phyloP scores from a whole-genome alignment of 208 protist genomes.

The Trypanosomatidae sp. region DNA sequence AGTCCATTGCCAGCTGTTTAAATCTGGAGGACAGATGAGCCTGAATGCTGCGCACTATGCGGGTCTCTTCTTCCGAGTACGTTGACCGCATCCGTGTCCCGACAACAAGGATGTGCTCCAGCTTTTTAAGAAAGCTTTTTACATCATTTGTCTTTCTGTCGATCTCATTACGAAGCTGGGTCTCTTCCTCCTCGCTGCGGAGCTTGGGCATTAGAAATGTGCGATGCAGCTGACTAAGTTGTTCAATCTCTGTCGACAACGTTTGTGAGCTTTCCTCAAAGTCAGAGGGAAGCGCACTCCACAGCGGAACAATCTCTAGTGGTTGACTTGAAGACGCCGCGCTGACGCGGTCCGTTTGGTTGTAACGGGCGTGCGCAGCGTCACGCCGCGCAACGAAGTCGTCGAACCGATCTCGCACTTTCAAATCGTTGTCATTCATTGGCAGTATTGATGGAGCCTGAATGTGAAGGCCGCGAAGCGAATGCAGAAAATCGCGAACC shows the following conservation, averaged over 20 bases:
- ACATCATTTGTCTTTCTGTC: constrained; percentile 44
- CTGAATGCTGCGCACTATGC: constrained; percentile 45
- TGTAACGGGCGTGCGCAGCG: constrained; percentile 7
- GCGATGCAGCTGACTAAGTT: constrained; percentile 42
- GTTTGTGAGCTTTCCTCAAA: constrained; percentile 16
- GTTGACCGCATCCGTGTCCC: constrained; percentile 39
- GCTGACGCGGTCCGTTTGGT: too few relatives aligned
- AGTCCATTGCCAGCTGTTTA: constrained; percentile 33
- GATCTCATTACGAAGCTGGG: constrained; percentile 25
- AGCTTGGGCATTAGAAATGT: constrained; percentile 57
- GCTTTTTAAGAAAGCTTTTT: constrained; percentile 49
- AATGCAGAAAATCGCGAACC: too few relatives aligned
- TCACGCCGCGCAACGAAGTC: constrained; percentile 31
- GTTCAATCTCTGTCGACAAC: constrained; percentile 29
- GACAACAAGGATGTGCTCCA: constrained; percentile 66
- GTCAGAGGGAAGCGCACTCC: constrained; percentile 22
- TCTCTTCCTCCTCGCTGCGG: constrained; percentile 52
- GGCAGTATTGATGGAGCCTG: too few relatives aligned
- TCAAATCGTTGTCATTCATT: too few relatives aligned
- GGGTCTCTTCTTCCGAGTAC: constrained; percentile 49
- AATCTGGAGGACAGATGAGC: constrained; percentile 48
- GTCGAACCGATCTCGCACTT: constrained; percentile 29
- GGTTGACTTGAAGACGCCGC: too few relatives aligned
- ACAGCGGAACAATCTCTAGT: constrained; percentile 22
- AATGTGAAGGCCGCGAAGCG: too few relatives aligned